These are phyloP conservation scores for Stenocarpella maydis DNA, from an alignment of 2,329 filamentous ascomycete species.

Conservation along the genomic window DNA sequence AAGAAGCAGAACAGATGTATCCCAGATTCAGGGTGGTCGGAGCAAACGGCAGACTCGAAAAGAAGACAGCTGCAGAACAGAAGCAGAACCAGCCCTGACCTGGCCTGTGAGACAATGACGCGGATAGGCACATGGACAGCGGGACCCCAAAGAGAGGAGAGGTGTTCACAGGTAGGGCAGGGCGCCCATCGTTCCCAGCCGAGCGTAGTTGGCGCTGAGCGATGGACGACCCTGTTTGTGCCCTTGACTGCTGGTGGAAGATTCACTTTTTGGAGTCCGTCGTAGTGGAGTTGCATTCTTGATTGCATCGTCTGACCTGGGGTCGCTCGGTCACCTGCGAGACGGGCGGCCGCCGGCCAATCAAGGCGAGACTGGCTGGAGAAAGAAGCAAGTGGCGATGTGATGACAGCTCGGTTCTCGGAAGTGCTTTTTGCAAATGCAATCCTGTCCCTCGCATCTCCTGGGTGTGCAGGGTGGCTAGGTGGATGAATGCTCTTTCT, in stretches of 20 bases:
- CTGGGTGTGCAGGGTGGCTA: background rate
- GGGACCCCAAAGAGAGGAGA: background rate
- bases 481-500: too few relatives aligned
- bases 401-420: conserved; percentile 26
- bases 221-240: background rate
- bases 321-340: conserved; percentile 17
- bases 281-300: conserved; percentile 1
- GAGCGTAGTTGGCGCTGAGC: background rate
- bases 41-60: background rate
- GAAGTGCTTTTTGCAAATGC: conserved; percentile 11
- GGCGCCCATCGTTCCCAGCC: conserved; percentile 1
- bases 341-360: conserved; percentile 22
- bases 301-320: background rate
- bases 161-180: conserved; percentile 5
- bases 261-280: background rate
- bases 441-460: conserved; percentile 2
- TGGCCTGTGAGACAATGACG: conserved; percentile 32
- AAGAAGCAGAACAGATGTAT: background rate
- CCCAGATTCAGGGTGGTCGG: background rate
- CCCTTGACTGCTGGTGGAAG: background rate
- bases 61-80: background rate
- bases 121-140: conserved; percentile 15
- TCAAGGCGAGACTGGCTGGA: conserved; percentile 11
- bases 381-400: conserved; percentile 5
- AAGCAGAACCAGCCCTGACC: background rate